Conservation (phyloP, 1,284 basidiomycete species). For the Meira nashicola region DNA sequence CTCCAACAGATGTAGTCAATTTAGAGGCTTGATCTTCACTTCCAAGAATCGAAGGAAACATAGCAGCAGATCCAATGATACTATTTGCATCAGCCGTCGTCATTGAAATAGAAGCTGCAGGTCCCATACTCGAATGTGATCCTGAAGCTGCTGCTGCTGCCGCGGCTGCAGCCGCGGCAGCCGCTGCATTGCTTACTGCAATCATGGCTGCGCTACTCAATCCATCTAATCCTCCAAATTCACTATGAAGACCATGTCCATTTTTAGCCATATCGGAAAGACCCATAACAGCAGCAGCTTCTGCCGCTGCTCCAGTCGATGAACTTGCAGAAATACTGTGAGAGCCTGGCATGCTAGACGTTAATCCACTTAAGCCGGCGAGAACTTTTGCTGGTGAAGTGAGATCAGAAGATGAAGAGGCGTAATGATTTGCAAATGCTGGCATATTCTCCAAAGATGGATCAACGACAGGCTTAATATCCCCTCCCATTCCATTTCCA, state of each 20-base stretch:
- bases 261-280: conserved; percentile 7
- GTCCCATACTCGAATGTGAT: too few relatives aligned
- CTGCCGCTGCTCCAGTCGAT: not conserved
- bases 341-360: not conserved
- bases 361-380: conserved; percentile 1
- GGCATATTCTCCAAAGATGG: conserved; percentile 4
- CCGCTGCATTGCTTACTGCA: conserved; percentile 1
- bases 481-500: not conserved
- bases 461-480: conserved; percentile 4
- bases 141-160: not conserved
- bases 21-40: not conserved
- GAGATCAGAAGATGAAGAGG: conserved; percentile 5
- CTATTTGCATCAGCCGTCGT: too few relatives aligned
- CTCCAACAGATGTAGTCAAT: not conserved
- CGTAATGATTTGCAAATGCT: not conserved
- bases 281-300: conserved; percentile 12
- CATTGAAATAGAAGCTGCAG: too few relatives aligned
- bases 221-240: conserved; percentile 8
- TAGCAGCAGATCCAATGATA: not conserved
- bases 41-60: not conserved
- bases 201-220: conserved; percentile 9
- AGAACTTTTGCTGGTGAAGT: conserved; percentile 9
- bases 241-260: not conserved
- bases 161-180: not conserved
- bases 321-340: not conserved